Evolutionary conservation across 768 basidiomycete species (phyloP), one percentile per base, ranked within the genome.

Genomic region (Lyophyllum shimeji): DNA sequence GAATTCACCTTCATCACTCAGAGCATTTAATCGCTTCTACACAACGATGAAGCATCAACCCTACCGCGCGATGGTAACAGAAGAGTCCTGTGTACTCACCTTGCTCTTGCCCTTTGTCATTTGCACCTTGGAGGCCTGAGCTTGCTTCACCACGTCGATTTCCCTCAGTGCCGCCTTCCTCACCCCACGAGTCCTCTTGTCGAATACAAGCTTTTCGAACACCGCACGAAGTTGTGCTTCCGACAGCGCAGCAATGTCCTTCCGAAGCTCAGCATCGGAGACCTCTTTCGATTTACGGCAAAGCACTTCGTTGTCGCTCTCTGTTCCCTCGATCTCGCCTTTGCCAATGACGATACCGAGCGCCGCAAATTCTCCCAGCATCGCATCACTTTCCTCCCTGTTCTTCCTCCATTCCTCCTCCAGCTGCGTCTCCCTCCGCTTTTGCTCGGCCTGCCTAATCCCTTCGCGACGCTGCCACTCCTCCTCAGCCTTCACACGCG

Each of bases 341-440:
- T 21, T 31, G 15, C 40, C 34, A 25, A 47, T 56, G 43, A 54
- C 50, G 47, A 55, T 37, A n/a, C 51, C 44, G 15, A 52, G 23
- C 4, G 37, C 58, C 13, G 46, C 20, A 39, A 66, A 59, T 13
- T 63, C 46, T n/a, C 55, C 54, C 31, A 65, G 31, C 24, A 52
- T 42, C 29, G 52, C 56, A 13, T 65, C 58, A 42, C n/a, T 37
- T 24, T 55, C 59, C 25, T 53, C 51, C 29, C 27, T 45, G 25
- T 53, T 51, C 47, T 45, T 60, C n/a, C 47, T 55, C 21, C 21
- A 42, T 27, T 42, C 42, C 46, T 50, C 29, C 40, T 55, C 47
- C 25, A 39, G 6, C 46, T 39, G 43, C 20, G 13, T 42, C 24
- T 45, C 44, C 27, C 25, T 43, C 24, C 47, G 42, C 18, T 42